Evolutionary conservation across 345 rosid species (phyloP).

Genomic region (Euclidium syriacum): DNA sequence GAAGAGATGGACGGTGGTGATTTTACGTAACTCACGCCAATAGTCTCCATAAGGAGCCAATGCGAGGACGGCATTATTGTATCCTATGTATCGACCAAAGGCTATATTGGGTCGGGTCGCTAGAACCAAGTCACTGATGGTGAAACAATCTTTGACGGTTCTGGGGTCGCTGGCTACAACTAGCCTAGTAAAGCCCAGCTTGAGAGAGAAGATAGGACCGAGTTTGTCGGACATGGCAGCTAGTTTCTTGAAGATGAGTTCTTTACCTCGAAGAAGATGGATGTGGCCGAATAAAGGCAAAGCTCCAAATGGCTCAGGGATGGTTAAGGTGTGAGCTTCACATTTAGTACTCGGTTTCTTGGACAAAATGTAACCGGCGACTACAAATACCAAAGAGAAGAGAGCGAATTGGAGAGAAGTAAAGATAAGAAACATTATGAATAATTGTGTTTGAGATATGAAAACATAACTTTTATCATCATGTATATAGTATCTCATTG

Average conservation of each 20-base stretch:
- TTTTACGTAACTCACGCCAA: conserved; percentile 62
- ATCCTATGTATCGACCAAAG: conserved; percentile 51
- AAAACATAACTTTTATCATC: background rate
- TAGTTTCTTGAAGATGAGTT: conserved; percentile 38
- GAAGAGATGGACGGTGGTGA: conserved; percentile 49
- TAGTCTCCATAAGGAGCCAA: conserved; percentile 57
- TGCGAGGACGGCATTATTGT: conserved; percentile 44
- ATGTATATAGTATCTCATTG: too few species aligned
- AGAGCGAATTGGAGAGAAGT: conserved; percentile 4
- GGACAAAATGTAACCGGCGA: conserved; percentile 8
- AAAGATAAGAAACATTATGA: conserved; percentile 14
- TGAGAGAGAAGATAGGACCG: conserved; percentile 56
- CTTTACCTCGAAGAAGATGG: conserved; percentile 36
- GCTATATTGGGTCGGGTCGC: conserved; percentile 52
- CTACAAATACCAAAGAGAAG: conserved; percentile 4
- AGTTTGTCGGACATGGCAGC: conserved; percentile 41
- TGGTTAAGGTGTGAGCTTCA: conserved; percentile 1
- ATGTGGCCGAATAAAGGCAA: conserved; percentile 68
- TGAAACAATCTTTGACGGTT: conserved; percentile 41
- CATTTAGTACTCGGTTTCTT: background rate
- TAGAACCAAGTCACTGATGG: conserved; percentile 45
- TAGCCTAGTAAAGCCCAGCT: conserved; percentile 35
- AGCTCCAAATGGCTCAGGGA: conserved; percentile 50
- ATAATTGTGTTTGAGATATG: background rate
- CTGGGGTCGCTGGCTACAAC: conserved; percentile 46